Percentiles rank a stretch among this genome's conserved stretches.
Conservation (phyloP, 352 stramenopile genomes). For the Stephanocyclus meneghinianus region DNA sequence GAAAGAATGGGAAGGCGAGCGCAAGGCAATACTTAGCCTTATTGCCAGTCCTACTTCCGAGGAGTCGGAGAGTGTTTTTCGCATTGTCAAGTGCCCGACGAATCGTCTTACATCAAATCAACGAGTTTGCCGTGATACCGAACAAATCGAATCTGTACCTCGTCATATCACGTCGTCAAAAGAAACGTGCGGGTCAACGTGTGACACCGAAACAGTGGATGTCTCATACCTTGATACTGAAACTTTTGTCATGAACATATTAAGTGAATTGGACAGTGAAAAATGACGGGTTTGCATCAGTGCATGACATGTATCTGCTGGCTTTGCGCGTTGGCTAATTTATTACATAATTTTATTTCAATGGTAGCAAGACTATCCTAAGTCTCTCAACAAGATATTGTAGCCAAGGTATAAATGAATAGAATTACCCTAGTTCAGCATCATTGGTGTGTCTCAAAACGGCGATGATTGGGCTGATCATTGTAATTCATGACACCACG, state of each 20-base stretch:
- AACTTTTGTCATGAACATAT: slow-evolving; percentile 36
- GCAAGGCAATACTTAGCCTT: slow-evolving; percentile 30
- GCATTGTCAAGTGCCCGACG: slow-evolving; percentile 11
- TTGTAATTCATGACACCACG: too few relatives aligned
- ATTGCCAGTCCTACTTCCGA: slow-evolving; percentile 7
- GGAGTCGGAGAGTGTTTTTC: background rate
- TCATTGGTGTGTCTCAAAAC: too few relatives aligned
- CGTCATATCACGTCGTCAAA: background rate
- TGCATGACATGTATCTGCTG: too few relatives aligned
- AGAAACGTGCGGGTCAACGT: background rate
- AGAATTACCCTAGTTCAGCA: too few relatives aligned
- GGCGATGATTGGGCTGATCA: too few relatives aligned
- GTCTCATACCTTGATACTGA: slow-evolving; percentile 30
- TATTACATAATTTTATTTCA: too few relatives aligned
- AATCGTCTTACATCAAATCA: background rate
- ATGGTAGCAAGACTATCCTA: too few relatives aligned
- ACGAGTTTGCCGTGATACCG: background rate
- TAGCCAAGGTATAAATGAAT: too few relatives aligned
- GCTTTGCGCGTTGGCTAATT: too few relatives aligned
- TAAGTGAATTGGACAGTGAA: slow-evolving; percentile 20
- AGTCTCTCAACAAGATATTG: too few relatives aligned
- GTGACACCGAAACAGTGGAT: slow-evolving; percentile 20
- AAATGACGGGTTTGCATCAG: background rate
- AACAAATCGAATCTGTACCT: background rate
- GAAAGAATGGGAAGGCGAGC: slow-evolving; percentile 32